Evolutionary conservation across 306 rosid species (phyloP), one percentile per base, ranked within the genome.

Genomic region (Delonix regia): DNA sequence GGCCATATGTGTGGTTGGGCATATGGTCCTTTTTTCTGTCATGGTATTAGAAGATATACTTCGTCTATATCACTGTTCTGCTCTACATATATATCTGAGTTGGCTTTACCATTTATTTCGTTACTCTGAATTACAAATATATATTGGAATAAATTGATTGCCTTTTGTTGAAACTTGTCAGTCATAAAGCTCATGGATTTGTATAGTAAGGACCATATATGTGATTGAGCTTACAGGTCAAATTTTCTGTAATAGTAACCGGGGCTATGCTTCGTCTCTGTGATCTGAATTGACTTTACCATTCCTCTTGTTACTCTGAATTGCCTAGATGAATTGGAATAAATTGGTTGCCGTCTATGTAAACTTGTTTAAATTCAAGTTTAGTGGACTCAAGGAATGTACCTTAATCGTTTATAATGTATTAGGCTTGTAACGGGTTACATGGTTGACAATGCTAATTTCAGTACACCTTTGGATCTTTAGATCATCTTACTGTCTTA

Each of bases 141-240:
- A 21, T 39, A 27, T 38, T 39, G 16, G 21, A 51, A n/a, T 51
- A 51, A n/a, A 41, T 66, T 22, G 34, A 28, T 21, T 41, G 1
- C 52, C 71, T 66, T 41, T 66, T 19, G 15, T 39, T 22, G 28
- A 66, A 66, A 21, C 1, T 59, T 5, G 48, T 34, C 42, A 72
- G 24, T 48, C 34, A 22, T 36, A 34, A 19, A 27, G 56, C 56
- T 48, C 44, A 33, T 39, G 69, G 16, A 34, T 39, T 28, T 78
- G 79, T 62, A 51, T 75, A n/a, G n/a, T n/a, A n/a, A 78, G 78
- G 27, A n/a, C 6, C 68, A 22, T 4, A 3, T 69, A 33, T 73
- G 78, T 47, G 36, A 44, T 70, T 56, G 59, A 63, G 65, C 30
- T 10, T 74, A 12, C 42, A 44, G 24, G 71, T 59, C 73, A 44